Evolutionary conservation across 2,329 filamentous ascomycete species (phyloP).

Genomic region (Byssothecium circinans): DNA sequence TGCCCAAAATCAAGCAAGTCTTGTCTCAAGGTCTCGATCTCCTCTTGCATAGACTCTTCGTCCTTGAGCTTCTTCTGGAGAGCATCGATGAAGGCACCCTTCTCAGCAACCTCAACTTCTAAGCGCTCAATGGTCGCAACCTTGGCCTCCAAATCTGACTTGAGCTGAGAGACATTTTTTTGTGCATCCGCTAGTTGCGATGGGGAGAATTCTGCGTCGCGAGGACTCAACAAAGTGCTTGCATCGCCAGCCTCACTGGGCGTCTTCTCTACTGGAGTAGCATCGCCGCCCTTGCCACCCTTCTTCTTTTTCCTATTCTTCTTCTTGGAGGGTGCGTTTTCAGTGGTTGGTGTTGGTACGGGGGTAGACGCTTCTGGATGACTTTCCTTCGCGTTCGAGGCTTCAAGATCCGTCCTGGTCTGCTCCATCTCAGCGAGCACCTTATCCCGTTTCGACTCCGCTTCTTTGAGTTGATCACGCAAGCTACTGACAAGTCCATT

Average conservation of each 20-base stretch:
- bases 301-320: slow-evolving; percentile 83
- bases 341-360: slow-evolving; percentile 24
- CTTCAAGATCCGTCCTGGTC: slow-evolving; percentile 32
- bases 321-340: slow-evolving; percentile 61
- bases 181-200: slow-evolving; percentile 34
- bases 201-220: slow-evolving; percentile 48
- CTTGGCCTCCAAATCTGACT: slow-evolving; percentile 39
- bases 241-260: slow-evolving; percentile 44
- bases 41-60: slow-evolving; percentile 75
- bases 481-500: slow-evolving; percentile 59
- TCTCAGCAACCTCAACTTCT: slow-evolving; percentile 46
- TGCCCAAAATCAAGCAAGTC: slow-evolving; percentile 77
- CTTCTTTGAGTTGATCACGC: slow-evolving; percentile 56
- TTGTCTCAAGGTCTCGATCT: slow-evolving; percentile 81
- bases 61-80: slow-evolving; percentile 73
- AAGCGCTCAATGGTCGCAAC: slow-evolving; percentile 36
- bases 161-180: slow-evolving; percentile 33
- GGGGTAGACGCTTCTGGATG: slow-evolving; percentile 21
- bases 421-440: slow-evolving; percentile 48
- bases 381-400: slow-evolving; percentile 18
- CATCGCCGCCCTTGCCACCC: slow-evolving; percentile 54
- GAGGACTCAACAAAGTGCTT: slow-evolving; percentile 37
- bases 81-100: slow-evolving; percentile 72
- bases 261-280: slow-evolving; percentile 41
- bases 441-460: slow-evolving; percentile 52